Percentiles rank a stretch among this genome's conserved stretches.
Evolutionary conservation across 2,329 filamentous ascomycete species (phyloP).

Genomic region (Hymenoscyphus infarciens): DNA sequence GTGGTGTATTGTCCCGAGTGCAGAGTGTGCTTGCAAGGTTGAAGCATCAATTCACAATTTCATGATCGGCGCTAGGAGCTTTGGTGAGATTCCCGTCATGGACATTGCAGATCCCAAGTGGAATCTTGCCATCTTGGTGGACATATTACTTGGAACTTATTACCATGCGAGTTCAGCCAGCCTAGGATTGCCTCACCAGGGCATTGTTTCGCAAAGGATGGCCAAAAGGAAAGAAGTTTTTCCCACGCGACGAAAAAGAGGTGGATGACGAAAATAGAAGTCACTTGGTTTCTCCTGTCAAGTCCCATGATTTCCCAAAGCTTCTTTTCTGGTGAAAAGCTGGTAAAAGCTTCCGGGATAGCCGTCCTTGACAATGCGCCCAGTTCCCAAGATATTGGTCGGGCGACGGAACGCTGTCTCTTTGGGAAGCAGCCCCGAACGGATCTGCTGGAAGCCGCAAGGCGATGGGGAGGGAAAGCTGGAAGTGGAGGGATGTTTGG

Average conservation of each 20-base stretch:
- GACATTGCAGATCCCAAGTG: constrained; percentile 1
- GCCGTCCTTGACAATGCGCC: constrained; percentile 5
- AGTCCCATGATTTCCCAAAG: neutral
- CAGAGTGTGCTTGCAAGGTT: neutral
- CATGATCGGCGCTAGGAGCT: constrained; percentile 1
- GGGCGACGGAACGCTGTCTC: neutral
- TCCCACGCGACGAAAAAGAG: neutral
- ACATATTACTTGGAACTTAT: neutral
- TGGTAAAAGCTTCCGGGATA: constrained; percentile 1
- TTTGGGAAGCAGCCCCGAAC: constrained; percentile 5
- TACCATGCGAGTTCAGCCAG: constrained; percentile 3
- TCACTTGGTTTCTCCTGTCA: no score
- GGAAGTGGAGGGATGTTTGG: neutral
- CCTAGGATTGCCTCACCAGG: neutral
- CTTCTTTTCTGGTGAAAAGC: neutral
- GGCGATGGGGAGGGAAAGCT: neutral
- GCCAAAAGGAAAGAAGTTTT: neutral
- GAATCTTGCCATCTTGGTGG: neutral
- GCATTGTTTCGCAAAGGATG: neutral
- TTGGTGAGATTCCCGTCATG: neutral
- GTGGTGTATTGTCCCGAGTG: neutral
- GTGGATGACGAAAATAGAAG: neutral
- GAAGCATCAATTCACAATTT: neutral
- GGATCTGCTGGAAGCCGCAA: constrained; percentile 3
- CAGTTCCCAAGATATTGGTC: constrained; percentile 5